phyloP scores from a whole-genome alignment of 352 stramenopile genomes.

The Pythium pectinolyticum region DNA sequence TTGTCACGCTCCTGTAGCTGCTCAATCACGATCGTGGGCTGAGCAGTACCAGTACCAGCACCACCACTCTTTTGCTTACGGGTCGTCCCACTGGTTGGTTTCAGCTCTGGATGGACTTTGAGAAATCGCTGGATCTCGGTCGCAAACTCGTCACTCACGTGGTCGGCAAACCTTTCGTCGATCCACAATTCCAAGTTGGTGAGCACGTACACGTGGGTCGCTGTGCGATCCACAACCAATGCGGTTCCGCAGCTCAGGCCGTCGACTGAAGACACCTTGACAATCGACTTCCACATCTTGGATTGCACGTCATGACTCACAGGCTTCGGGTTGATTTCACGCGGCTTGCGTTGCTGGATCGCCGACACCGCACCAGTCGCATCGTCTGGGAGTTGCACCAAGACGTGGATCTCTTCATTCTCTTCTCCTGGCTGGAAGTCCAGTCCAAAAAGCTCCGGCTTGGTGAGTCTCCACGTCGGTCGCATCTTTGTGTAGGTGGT shows the following conservation, averaged over 20 bases:
- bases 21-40: constrained; percentile 4
- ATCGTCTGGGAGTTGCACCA: no score
- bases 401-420: no score
- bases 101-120: constrained; percentile 23
- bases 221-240: constrained; percentile 35
- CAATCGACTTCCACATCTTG: constrained; percentile 39
- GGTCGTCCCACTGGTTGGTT: constrained; percentile 24
- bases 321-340: no score
- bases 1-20: background rate
- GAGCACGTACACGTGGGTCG: constrained; percentile 34
- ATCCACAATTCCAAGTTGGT: constrained; percentile 38
- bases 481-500: no score
- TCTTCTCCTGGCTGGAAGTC: no score
- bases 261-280: constrained; percentile 27
- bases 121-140: constrained; percentile 32
- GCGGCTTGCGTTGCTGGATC: no score
- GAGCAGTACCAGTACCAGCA: constrained; percentile 1
- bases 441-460: no score
- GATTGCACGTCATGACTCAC: constrained; percentile 30
- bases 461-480: no score
- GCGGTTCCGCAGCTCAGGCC: constrained; percentile 28
- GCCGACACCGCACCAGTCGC: no score
- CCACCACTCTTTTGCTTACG: constrained; percentile 18
- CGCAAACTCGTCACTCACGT: constrained; percentile 35
- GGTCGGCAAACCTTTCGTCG: constrained; percentile 21